Conservation (phyloP, 2,329 filamentous ascomycete genomes). For the Colletotrichum orbiculare region DNA sequence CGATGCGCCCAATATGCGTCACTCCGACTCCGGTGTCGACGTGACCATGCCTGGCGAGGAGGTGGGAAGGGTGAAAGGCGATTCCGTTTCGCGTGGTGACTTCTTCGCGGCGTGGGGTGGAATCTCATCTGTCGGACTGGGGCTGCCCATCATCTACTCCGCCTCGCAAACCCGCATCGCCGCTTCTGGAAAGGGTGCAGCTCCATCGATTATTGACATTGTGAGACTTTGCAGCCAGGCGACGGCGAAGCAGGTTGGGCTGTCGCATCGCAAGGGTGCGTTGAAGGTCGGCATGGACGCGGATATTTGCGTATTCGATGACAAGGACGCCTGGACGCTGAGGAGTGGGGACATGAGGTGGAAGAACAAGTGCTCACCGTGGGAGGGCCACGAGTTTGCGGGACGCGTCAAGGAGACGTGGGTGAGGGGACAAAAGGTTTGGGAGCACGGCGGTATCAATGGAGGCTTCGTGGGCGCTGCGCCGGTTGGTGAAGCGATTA, state of each 20-base stretch:
- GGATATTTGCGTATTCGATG: slow-evolving; percentile 93
- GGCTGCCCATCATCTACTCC: slow-evolving; percentile 90
- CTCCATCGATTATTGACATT: slow-evolving; percentile 76
- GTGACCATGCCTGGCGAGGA: slow-evolving; percentile 52
- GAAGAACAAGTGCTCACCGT: slow-evolving; percentile 91
- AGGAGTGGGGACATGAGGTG: slow-evolving; percentile 86
- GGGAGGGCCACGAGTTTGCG: slow-evolving; percentile 81
- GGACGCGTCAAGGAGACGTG: slow-evolving; percentile 89
- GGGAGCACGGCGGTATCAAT: slow-evolving; percentile 68
- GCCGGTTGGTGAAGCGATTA: slow-evolving; percentile 67
- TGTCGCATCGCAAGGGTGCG: slow-evolving; percentile 84
- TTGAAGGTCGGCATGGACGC: slow-evolving; percentile 85
- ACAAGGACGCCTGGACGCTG: slow-evolving; percentile 81
- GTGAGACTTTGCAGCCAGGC: slow-evolving; percentile 87
- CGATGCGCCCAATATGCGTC: slow-evolving; percentile 52
- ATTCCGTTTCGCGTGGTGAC: slow-evolving; percentile 67
- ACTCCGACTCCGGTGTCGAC: slow-evolving; percentile 66
- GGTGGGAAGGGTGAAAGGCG: slow-evolving; percentile 50
- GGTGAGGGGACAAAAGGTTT: slow-evolving; percentile 82
- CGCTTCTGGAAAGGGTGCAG: slow-evolving; percentile 52
- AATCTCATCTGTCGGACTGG: slow-evolving; percentile 92
- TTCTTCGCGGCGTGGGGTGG: slow-evolving; percentile 98
- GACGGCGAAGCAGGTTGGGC: slow-evolving; percentile 88
- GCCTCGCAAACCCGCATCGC: slow-evolving; percentile 72
- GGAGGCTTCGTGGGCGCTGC: slow-evolving; percentile 60